phyloP scores from a whole-genome alignment of 345 rosid species.

The Trapa incisa region DNA sequence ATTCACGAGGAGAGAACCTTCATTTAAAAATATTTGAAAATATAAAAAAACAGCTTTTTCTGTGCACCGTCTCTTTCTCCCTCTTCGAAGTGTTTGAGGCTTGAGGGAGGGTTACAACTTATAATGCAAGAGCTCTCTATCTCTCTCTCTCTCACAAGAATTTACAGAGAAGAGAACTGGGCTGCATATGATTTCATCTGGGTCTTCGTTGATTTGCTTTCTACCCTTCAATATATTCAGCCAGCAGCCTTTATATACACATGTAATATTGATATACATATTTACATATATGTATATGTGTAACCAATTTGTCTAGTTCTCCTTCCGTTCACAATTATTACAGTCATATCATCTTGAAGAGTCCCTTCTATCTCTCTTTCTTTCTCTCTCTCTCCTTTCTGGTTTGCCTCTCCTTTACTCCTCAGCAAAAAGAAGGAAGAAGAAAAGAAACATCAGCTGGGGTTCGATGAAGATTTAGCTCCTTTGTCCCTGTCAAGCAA shows the following conservation, averaged over 20 bases:
- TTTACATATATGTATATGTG: not conserved
- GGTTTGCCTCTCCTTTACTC: no score
- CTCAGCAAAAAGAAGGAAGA: no score
- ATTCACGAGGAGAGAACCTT: no score
- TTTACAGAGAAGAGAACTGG: no score
- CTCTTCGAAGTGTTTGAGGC: not conserved
- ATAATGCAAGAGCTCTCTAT: not conserved
- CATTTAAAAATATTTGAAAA: no score
- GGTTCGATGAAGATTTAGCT: not conserved
- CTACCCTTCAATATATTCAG: not conserved
- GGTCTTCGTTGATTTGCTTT: not conserved
- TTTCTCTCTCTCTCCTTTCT: not conserved
- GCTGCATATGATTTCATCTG: not conserved
- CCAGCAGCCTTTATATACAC: not conserved
- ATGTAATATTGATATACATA: not conserved
- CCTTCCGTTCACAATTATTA: not conserved
- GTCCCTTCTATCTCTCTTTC: not conserved
- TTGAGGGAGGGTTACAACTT: not conserved
- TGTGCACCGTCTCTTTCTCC: conserved; percentile 5
- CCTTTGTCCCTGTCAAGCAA: not conserved
- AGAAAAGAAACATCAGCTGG: not conserved
- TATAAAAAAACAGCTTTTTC: conserved; percentile 9
- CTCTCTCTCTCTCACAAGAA: not conserved
- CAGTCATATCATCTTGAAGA: not conserved
- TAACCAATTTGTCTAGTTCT: not conserved